phyloP scores from a whole-genome alignment of 2,329 filamentous ascomycete species.

The Lachnellula arida region DNA sequence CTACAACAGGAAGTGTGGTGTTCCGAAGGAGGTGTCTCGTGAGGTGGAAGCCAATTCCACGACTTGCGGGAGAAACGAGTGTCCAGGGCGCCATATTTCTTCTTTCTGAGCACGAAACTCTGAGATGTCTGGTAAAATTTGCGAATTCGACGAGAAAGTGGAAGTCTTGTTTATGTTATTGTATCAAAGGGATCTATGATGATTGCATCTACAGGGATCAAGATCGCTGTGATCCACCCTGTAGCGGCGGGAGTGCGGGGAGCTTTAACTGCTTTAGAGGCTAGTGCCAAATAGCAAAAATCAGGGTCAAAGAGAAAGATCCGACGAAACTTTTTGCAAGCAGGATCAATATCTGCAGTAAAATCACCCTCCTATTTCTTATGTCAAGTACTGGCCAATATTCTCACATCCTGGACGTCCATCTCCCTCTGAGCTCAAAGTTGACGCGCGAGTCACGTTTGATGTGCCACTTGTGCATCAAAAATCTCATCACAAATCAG shows the following conservation, averaged over 20 bases:
- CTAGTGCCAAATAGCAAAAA: too few species aligned
- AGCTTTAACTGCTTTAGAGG: not conserved
- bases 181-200: not conserved
- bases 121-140: conserved; percentile 3
- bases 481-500: too few species aligned
- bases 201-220: conserved; percentile 13
- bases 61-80: conserved; percentile 54
- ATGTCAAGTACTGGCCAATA: too few species aligned
- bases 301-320: too few species aligned
- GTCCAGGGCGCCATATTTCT: conserved; percentile 27
- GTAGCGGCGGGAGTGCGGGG: not conserved
- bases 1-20: conserved; percentile 54
- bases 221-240: not conserved
- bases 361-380: too few species aligned
- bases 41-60: conserved; percentile 59
- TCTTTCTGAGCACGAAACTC: not conserved
- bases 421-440: too few species aligned
- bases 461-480: too few species aligned
- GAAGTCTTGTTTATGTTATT: not conserved
- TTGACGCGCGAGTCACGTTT: too few species aligned
- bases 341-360: too few species aligned
- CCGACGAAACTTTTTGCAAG: too few species aligned
- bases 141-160: not conserved
- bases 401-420: too few species aligned
- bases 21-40: conserved; percentile 52